These are phyloP conservation scores for Rhizopogon vulgaris DNA, from an alignment of 768 basidiomycete genomes.

Conservation along the genomic window DNA sequence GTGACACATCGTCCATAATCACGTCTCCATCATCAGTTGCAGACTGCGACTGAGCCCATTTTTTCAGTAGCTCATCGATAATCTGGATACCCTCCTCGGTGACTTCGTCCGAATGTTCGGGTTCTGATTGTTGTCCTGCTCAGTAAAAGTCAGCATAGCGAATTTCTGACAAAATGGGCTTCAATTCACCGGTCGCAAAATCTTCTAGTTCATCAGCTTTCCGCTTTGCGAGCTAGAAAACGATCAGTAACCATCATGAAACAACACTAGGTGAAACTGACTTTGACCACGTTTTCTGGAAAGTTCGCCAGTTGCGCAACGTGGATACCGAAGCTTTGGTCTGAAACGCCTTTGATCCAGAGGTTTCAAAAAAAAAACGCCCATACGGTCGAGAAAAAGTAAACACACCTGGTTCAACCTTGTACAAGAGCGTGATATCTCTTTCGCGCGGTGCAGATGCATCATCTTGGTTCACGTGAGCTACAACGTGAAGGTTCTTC, in stretches of 20 bases:
- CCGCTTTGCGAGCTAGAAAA: constrained; percentile 70
- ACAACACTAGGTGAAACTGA: constrained; percentile 22
- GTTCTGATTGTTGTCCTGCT: constrained; percentile 24
- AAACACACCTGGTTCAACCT: constrained; percentile 67
- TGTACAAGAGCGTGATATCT: constrained; percentile 79
- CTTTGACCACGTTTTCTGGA: constrained; percentile 89
- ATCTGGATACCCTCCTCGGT: constrained; percentile 76
- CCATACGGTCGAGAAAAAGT: background rate
- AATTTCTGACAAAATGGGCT: background rate
- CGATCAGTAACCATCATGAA: background rate
- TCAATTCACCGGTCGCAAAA: constrained; percentile 50
- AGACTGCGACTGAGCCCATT: constrained; percentile 47
- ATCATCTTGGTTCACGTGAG: constrained; percentile 65
- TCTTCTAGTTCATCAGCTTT: constrained; percentile 92
- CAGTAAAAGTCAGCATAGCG: background rate
- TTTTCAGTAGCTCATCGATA: constrained; percentile 69
- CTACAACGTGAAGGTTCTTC: constrained; percentile 93
- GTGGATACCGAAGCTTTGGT: constrained; percentile 98
- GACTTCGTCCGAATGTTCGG: constrained; percentile 50
- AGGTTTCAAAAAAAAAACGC: background rate
- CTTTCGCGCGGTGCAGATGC: constrained; percentile 38
- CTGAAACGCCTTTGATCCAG: constrained; percentile 67
- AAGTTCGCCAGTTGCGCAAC: constrained; percentile 98
- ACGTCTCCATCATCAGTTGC: constrained; percentile 37
- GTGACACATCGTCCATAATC: constrained; percentile 42